Evolutionary conservation across 352 stramenopile species (phyloP), one percentile per base, ranked within the genome.

Genomic region (Phytophthora sojae): DNA sequence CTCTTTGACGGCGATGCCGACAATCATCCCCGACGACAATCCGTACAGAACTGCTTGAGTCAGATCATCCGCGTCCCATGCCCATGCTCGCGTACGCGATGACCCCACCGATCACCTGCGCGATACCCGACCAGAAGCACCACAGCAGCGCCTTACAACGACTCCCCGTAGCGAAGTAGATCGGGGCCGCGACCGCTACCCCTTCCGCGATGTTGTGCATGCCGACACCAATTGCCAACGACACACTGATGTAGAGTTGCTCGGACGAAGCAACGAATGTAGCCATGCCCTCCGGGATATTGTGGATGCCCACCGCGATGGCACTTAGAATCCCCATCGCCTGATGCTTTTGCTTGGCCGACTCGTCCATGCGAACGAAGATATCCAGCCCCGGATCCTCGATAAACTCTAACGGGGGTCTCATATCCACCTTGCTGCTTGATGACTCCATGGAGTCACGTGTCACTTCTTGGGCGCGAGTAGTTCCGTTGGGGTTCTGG

Each of bases 161-260:
- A 59, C 89, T 97, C 0, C 95, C 94, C 4, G 97, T 99, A 2
- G 97, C 95, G 71, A 98, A 99, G 74, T 99, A 99, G 45, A 99
- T 97, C 0, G 97, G 97, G 3, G 98, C 86, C 1, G 96, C 93
- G 15, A 99, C 93, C 53, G 94, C 98, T 42, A 99, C 80, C 0
- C 97, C 97, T 67, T 99, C 97, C 0, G 96, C 93, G 65, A 99
- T 98, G 70, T 99, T 99, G 80, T 99, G 96, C 26, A 99, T 88
- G 0, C 82, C 94, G 57, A 99, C 98, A 23, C 91, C 96, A 52
- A 99, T 86, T 6, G 96, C 95, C 19, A 99, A 77, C 9, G 94
- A 84, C 21, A 88, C 56, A n/a, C 96, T 97, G 2, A 98, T 82
- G 19, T 71, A 85, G 9, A 91, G 83, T 57, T 98, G 90, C 19